Base-by-base conservation (phyloP, 2,329 filamentous ascomycete species). In the Colletotrichum simmondsii region DNA sequence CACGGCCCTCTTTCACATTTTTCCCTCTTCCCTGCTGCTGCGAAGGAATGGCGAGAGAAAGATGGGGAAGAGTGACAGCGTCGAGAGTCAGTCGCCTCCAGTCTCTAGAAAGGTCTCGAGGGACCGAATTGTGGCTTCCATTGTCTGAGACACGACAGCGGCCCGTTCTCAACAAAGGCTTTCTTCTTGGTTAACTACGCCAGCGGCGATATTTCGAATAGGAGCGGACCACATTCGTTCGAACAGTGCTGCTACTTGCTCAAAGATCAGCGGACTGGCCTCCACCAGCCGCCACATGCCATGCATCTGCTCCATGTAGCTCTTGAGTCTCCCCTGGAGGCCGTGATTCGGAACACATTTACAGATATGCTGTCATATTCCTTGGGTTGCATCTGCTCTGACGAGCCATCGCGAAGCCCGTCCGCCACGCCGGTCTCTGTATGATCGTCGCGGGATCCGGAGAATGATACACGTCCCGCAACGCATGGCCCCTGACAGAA, bases 381-480 rank as follows among this genome's bases (percentile, higher is more conserved):
- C 8, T 69, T 53, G 53, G 69, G 22, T 12, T 37, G 54, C 14
- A n/a, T 57, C 64, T 68, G 63, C 16, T 52, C 37, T 42, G 14
- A 16, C 65, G 32, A 35, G 32, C 32, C 32, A 35, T 5, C 11
- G 11, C 11, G 42, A 57, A 42, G 58, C 28, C 30, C 37, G 56
- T 54, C 30, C 42, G 60, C 35, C 56, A 26, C 22, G 60, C 46
- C 61, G 16, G 66, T 49, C 60, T 72, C 10, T 65, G 71, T 71
- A 35, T 71, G 71, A 72, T 72, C 71, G 56, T 54, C 71, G 61
- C 66, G 71, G 71, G 37, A 65, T 64, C 67, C 61, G 60, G 61
- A 72, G 26, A 70, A 65, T 65, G 71, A 72, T 52, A 72, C 66
- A 70, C 66, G 53, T 60, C 42, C 54, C 60, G 71, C 67, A 72